Evolutionary conservation across 805 yeast genomes (phyloP).

Genomic region (Yarrowia sp.): DNA sequence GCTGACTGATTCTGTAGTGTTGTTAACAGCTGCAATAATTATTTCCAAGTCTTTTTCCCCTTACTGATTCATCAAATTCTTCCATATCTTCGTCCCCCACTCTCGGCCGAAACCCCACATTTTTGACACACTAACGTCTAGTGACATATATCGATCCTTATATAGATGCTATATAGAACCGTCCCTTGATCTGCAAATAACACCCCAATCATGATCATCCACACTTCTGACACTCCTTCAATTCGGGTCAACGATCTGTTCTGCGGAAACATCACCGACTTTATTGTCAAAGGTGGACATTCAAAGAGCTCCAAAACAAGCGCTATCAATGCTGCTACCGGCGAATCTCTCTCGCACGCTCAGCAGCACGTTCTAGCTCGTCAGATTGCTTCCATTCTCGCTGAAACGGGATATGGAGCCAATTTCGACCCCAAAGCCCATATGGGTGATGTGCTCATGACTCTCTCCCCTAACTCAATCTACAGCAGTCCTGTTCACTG

Average conservation of each 20-base stretch:
- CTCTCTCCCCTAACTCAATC: slow-evolving; percentile 10
- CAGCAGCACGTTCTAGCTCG: not conserved
- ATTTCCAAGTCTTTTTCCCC: not conserved
- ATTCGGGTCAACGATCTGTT: slow-evolving; percentile 25
- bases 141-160: not conserved
- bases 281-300: slow-evolving; percentile 6
- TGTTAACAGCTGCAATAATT: too few species aligned
- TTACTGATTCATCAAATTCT: not conserved
- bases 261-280: slow-evolving; percentile 15
- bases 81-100: not conserved
- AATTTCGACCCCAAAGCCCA: not conserved
- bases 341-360: not conserved
- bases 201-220: not conserved
- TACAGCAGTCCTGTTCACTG: slow-evolving; percentile 16
- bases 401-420: not conserved
- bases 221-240: slow-evolving; percentile 13
- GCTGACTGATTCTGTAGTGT: too few species aligned
- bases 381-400: not conserved
- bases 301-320: slow-evolving; percentile 9
- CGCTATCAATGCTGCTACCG: slow-evolving; percentile 4
- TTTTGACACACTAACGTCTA: not conserved
- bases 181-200: not conserved
- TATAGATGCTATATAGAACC: too few species aligned
- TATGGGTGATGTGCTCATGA: slow-evolving; percentile 12
- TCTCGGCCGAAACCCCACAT: slow-evolving; percentile 34